These are phyloP conservation scores for Xylaria sp. DNA, from an alignment of 2,329 filamentous ascomycete species.

Conservation along the genomic window DNA sequence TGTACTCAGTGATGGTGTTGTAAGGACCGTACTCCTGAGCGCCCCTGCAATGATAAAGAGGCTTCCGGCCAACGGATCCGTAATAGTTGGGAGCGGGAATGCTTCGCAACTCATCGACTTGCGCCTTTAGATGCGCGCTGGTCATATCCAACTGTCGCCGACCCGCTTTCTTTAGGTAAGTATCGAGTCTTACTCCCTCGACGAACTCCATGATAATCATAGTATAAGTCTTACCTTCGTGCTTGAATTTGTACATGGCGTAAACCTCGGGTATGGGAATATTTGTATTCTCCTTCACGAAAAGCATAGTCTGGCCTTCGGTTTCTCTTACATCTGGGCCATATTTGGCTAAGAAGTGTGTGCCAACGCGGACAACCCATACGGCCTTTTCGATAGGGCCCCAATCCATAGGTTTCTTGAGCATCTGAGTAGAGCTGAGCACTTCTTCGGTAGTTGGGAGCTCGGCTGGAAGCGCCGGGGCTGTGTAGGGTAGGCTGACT, in stretches of 20 bases:
- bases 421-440: neutral
- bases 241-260: conserved; percentile 18
- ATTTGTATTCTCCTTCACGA: conserved; percentile 15
- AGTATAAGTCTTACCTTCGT: neutral
- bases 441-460: conserved; percentile 21
- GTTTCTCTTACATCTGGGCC: neutral
- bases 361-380: conserved; percentile 10
- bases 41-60: neutral
- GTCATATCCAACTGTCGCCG: neutral
- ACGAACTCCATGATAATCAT: conserved; percentile 32
- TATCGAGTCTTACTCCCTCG: neutral
- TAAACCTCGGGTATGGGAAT: conserved; percentile 30
- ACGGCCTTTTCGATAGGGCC: neutral
- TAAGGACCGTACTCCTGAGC: conserved; percentile 7
- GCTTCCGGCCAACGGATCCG: conserved; percentile 24
- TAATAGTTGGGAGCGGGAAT: conserved; percentile 21
- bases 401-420: neutral
- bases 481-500: conserved; percentile 27
- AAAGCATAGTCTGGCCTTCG: conserved; percentile 34
- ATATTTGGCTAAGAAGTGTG: conserved; percentile 28
- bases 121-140: neutral
- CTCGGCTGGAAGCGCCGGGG: conserved; percentile 19
- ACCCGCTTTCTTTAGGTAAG: neutral
- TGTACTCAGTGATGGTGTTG: neutral
- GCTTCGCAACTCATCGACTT: conserved; percentile 19